A percentile compares a stretch with the other conserved stretches of the same genome.
These are phyloP conservation scores for Coccomyxa subellipsoidea DNA, from an alignment of 163 green algal species.

Conservation along the genomic window DNA sequence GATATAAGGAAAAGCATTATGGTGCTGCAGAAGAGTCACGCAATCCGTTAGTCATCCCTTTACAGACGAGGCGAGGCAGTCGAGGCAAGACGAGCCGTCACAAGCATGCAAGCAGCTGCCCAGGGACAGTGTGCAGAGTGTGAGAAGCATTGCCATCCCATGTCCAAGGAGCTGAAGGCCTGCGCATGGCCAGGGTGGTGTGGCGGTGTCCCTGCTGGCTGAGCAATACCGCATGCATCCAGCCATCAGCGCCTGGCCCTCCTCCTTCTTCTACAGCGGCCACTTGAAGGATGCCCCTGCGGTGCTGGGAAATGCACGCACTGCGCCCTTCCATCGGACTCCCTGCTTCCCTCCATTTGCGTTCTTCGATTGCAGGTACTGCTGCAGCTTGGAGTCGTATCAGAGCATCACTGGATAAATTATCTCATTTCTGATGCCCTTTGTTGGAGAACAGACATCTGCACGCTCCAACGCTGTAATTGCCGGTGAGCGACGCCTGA, in stretches of 20 bases:
- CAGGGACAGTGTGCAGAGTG: no score
- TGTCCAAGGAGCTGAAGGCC: not conserved
- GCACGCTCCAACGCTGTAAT: no score
- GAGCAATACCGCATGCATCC: slow-evolving; percentile 88
- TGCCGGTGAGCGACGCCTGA: not conserved
- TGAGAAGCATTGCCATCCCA: no score
- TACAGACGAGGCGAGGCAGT: no score
- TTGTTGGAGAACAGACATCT: no score
- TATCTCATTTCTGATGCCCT: no score
- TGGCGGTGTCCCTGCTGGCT: slow-evolving; percentile 28
- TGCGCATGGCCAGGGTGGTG: slow-evolving; percentile 2
- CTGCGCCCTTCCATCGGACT: not conserved
- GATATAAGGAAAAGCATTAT: not conserved
- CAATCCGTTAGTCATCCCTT: no score
- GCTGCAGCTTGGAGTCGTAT: no score
- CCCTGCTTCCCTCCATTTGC: slow-evolving; percentile 42
- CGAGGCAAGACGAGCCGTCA: no score
- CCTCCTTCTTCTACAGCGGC: slow-evolving; percentile 76
- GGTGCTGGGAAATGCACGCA: slow-evolving; percentile 45
- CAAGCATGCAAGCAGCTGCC: no score
- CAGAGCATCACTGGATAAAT: not conserved
- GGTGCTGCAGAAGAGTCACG: no score
- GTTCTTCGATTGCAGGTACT: slow-evolving; percentile 45
- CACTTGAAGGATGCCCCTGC: slow-evolving; percentile 49
- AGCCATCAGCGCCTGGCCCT: slow-evolving; percentile 70